phyloP scores from a whole-genome alignment of 805 yeast species.

The Zygoascus biomembranicola region DNA sequence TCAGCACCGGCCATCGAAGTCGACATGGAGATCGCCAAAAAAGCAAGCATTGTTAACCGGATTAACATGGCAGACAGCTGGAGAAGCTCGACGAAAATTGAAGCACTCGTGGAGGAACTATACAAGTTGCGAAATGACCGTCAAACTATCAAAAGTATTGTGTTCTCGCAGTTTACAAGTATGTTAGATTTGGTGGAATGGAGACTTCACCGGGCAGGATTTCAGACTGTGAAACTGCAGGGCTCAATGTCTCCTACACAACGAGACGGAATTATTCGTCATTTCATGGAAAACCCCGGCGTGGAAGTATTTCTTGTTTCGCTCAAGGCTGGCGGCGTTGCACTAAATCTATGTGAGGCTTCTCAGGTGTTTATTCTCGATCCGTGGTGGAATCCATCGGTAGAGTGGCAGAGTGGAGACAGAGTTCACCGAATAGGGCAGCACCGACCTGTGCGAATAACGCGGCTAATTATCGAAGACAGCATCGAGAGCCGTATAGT shows the following conservation, averaged over 20 bases:
- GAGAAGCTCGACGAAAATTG: conserved; percentile 94
- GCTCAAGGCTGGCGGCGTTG: conserved; percentile 98
- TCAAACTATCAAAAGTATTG: conserved; percentile 89
- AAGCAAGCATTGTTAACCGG: conserved; percentile 69
- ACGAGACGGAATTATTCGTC: conserved; percentile 81
- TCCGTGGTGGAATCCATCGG: conserved; percentile 99
- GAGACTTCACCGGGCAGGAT: conserved; percentile 92
- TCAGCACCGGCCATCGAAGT: conserved; percentile 72
- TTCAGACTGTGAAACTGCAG: conserved; percentile 85
- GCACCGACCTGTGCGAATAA: conserved; percentile 84
- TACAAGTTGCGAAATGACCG: conserved; percentile 79
- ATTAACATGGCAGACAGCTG: conserved; percentile 78
- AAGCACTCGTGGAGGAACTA: conserved; percentile 88
- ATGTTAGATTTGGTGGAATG: conserved; percentile 96
- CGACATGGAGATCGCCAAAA: conserved; percentile 46
- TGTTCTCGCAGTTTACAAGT: conserved; percentile 93
- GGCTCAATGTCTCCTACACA: conserved; percentile 97
- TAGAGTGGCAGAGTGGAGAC: conserved; percentile 97
- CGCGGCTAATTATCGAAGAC: conserved; percentile 90
- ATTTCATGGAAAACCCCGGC: conserved; percentile 85
- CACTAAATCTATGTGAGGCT: conserved; percentile 91
- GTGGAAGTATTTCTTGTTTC: conserved; percentile 94
- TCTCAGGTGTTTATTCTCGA: conserved; percentile 93
- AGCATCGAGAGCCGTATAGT: conserved; percentile 94
- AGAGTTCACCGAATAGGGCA: conserved; percentile 98